Conservation (phyloP, 2,329 filamentous ascomycete genomes). For the Penicillium sp. region DNA sequence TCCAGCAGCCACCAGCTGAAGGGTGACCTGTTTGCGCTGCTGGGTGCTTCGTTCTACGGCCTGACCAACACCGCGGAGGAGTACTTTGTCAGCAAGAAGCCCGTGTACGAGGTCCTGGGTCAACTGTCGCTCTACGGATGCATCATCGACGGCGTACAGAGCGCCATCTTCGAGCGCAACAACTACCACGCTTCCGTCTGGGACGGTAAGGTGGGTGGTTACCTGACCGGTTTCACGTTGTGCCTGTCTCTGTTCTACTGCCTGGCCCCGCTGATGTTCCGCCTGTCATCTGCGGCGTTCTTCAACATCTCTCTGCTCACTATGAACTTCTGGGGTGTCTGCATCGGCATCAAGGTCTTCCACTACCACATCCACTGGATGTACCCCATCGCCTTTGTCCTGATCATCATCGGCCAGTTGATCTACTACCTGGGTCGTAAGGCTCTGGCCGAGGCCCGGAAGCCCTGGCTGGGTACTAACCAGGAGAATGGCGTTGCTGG, state of each 20-base stretch:
- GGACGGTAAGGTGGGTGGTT: constrained; percentile 74
- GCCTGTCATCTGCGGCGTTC: constrained; percentile 89
- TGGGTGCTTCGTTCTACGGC: constrained; percentile 90
- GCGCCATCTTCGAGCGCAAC: constrained; percentile 85
- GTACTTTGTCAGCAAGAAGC: constrained; percentile 85
- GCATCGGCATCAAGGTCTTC: constrained; percentile 89
- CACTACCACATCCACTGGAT: constrained; percentile 80
- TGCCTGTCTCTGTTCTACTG: constrained; percentile 85
- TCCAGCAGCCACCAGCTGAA: constrained; percentile 73
- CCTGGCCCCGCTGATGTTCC: constrained; percentile 83
- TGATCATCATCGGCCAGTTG: constrained; percentile 84
- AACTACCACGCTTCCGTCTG: constrained; percentile 71
- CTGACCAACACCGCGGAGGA: constrained; percentile 91
- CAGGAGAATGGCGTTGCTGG: constrained; percentile 83
- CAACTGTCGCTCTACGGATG: constrained; percentile 88
- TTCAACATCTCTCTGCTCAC: constrained; percentile 96
- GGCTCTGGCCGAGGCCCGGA: constrained; percentile 83
- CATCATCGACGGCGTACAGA: constrained; percentile 89
- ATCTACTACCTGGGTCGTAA: constrained; percentile 87
- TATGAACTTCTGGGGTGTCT: constrained; percentile 95
- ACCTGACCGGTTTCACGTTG: constrained; percentile 88
- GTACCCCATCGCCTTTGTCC: constrained; percentile 93
- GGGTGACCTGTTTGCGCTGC: constrained; percentile 88
- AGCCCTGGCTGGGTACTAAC: constrained; percentile 90
- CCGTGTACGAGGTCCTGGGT: constrained; percentile 90